These are phyloP conservation scores for Citrus inodora DNA, from an alignment of 345 rosid species.

Conservation along the genomic window DNA sequence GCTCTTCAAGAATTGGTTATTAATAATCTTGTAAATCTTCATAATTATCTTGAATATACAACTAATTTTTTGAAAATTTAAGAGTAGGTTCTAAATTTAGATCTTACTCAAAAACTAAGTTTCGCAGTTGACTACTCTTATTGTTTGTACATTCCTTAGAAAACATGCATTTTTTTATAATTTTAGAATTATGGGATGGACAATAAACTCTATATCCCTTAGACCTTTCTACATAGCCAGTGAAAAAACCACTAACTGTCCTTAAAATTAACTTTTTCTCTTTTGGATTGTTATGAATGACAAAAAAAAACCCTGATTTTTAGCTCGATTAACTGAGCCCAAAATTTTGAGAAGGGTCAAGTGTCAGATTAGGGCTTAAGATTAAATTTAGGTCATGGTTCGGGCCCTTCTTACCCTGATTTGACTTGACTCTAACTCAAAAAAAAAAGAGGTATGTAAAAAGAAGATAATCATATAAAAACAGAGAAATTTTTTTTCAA, in stretches of 20 bases:
- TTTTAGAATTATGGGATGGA: not conserved
- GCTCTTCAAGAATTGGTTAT: not conserved
- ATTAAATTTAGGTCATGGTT: too few relatives aligned
- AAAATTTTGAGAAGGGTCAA: too few relatives aligned
- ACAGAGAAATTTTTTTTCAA: too few relatives aligned
- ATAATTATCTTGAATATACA: not conserved
- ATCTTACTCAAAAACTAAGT: not conserved
- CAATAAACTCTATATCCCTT: too few relatives aligned
- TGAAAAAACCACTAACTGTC: not conserved
- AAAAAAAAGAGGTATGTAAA: not conserved
- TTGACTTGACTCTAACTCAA: too few relatives aligned
- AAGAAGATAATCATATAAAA: too few relatives aligned
- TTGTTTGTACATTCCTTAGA: too few relatives aligned
- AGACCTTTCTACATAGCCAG: not conserved
- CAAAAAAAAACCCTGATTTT: too few relatives aligned
- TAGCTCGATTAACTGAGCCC: fast-evolving
- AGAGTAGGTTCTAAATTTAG: not conserved
- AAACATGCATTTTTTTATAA: too few relatives aligned
- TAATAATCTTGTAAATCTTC: not conserved
- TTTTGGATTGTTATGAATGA: not conserved
- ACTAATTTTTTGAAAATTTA: not conserved
- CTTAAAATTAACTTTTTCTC: not conserved
- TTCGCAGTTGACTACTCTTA: not conserved
- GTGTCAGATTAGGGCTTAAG: too few relatives aligned
- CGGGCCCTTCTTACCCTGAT: fast-evolving